Conservation (phyloP, 192 early-diverging fungal genomes). For the Coemansia biformis region DNA sequence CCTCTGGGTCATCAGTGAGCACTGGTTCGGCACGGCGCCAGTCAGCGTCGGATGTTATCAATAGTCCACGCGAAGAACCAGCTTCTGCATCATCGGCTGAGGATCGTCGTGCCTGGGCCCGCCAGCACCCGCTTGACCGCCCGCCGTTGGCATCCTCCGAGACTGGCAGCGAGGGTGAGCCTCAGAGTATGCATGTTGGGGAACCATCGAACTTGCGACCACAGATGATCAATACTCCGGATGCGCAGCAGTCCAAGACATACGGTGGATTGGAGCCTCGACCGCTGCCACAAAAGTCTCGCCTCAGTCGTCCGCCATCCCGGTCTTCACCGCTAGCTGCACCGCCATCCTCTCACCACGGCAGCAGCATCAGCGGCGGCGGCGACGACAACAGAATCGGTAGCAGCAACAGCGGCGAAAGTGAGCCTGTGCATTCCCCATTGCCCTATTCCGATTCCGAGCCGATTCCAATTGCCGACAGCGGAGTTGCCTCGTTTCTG, state of each 20-base stretch:
- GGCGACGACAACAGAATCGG: background rate
- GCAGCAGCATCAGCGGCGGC: no score
- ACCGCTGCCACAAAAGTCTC: background rate
- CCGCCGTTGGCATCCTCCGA: conserved; percentile 22
- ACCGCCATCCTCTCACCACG: no score
- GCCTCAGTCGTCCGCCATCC: no score
- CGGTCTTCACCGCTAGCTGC: background rate
- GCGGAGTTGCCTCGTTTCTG: background rate
- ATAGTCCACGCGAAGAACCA: conserved; percentile 14
- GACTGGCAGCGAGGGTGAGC: conserved; percentile 5
- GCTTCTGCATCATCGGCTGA: conserved; percentile 9
- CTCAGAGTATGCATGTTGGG: no score
- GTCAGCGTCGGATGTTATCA: conserved; percentile 17
- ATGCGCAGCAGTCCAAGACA: conserved; percentile 29
- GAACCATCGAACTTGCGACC: no score
- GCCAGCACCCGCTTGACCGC: conserved; percentile 11
- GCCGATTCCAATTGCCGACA: background rate
- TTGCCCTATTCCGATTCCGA: no score
- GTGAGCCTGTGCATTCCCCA: background rate
- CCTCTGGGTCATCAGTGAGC: no score
- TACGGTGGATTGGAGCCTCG: conserved; percentile 25
- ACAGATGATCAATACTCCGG: conserved; percentile 13
- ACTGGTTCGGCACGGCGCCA: conserved; percentile 1
- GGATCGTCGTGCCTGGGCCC: conserved; percentile 36
- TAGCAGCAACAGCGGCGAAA: conserved; percentile 1